A percentile compares a stretch with the other conserved stretches of the same genome.
These are phyloP conservation scores for Asterionellopsis glacialis DNA, from an alignment of 108 stramenopile species.

Conservation along the genomic window DNA sequence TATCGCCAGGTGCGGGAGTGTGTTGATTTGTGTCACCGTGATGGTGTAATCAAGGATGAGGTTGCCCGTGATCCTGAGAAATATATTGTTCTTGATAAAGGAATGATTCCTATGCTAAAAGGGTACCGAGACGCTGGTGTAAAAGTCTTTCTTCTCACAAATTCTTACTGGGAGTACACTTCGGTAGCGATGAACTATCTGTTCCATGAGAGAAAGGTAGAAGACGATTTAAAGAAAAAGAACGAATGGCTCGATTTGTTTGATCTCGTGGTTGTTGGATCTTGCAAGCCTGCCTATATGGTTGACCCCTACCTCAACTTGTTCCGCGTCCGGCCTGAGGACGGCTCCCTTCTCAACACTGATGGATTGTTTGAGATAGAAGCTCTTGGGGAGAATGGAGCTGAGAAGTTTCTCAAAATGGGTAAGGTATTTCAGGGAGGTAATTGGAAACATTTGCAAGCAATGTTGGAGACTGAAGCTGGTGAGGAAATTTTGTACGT, in stretches of 20 bases:
- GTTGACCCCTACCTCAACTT: slow-evolving; percentile 84
- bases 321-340: slow-evolving; percentile 76
- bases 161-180: slow-evolving; percentile 95
- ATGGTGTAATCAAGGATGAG: slow-evolving; percentile 96
- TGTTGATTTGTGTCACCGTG: slow-evolving; percentile 94
- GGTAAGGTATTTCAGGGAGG: slow-evolving; percentile 94
- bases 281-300: slow-evolving; percentile 87
- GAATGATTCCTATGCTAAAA: slow-evolving; percentile 85
- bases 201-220: slow-evolving; percentile 51
- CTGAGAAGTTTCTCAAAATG: slow-evolving; percentile 67
- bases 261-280: slow-evolving; percentile 90
- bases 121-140: slow-evolving; percentile 65
- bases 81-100: slow-evolving; percentile 86
- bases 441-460: slow-evolving; percentile 89
- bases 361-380: slow-evolving; percentile 90
- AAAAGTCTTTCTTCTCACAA: slow-evolving; percentile 93
- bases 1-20: slow-evolving; percentile 83
- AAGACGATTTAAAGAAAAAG: slow-evolving; percentile 56
- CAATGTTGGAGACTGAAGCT: slow-evolving; percentile 80
- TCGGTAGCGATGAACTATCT: slow-evolving; percentile 93
- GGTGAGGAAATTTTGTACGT: slow-evolving; percentile 96
- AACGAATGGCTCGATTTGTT: slow-evolving; percentile 94
- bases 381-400: slow-evolving; percentile 64
- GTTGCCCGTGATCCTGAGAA: slow-evolving; percentile 76
- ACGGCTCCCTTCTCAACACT: slow-evolving; percentile 80